phyloP scores from a whole-genome alignment of 306 rosid genomes.

The Prunus kanzakura region DNA sequence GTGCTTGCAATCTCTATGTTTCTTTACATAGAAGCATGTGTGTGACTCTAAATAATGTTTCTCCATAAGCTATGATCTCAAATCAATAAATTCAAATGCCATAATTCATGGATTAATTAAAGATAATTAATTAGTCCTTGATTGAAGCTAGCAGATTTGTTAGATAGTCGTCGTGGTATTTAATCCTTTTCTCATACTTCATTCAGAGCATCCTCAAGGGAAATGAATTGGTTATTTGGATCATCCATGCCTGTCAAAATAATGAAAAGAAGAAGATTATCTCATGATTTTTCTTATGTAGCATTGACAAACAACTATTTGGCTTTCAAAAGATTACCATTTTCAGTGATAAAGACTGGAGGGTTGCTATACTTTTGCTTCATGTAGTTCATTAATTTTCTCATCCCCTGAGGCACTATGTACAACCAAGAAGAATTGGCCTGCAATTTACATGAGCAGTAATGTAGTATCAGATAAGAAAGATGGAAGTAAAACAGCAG shows the following conservation, averaged over 20 bases:
- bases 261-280: slow-evolving; percentile 1
- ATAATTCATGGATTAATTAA: too few species aligned
- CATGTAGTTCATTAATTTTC: slow-evolving; percentile 60
- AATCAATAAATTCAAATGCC: too few species aligned
- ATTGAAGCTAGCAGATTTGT: slow-evolving; percentile 54
- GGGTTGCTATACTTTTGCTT: slow-evolving; percentile 75
- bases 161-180: slow-evolving; percentile 66
- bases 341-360: slow-evolving; percentile 67
- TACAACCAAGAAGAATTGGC: slow-evolving; percentile 75
- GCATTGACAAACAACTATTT: not conserved
- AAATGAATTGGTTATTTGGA: slow-evolving; percentile 37
- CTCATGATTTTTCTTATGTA: not conserved
- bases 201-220: slow-evolving; percentile 59
- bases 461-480: not conserved
- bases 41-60: too few species aligned
- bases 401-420: slow-evolving; percentile 74
- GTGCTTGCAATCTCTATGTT: not conserved
- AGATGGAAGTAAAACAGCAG: too few species aligned
- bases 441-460: slow-evolving; percentile 32
- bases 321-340: slow-evolving; percentile 48
- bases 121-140: slow-evolving; percentile 20
- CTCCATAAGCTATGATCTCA: not conserved
- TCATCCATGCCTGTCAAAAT: slow-evolving; percentile 70
- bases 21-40: too few species aligned
- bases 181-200: slow-evolving; percentile 62